Conservation (phyloP, 2,329 filamentous ascomycete species). For the Trichoderma cornu-damae region DNA sequence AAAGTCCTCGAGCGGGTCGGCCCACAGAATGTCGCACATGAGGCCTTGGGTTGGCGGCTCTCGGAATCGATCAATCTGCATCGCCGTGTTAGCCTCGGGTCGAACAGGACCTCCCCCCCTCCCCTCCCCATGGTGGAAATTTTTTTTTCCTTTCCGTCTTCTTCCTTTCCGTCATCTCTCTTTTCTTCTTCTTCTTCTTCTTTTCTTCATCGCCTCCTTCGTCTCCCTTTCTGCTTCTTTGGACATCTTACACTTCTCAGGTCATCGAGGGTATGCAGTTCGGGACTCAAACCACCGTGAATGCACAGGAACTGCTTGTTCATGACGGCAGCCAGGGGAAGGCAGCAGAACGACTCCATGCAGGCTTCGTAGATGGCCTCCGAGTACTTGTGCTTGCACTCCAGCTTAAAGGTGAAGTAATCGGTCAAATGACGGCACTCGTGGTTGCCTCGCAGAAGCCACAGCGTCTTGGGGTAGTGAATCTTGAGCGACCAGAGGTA, state of each 20-base stretch:
- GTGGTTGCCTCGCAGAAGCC: conserved; percentile 95
- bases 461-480: conserved; percentile 95
- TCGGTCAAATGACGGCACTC: conserved; percentile 98
- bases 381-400: conserved; percentile 99
- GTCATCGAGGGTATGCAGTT: conserved; percentile 93
- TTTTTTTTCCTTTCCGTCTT: no score
- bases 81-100: conserved; percentile 19
- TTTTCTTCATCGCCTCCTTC: no score
- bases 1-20: conserved; percentile 95
- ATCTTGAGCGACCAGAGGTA: conserved; percentile 99
- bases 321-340: conserved; percentile 95
- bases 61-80: conserved; percentile 89
- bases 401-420: conserved; percentile 99
- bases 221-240: background rate
- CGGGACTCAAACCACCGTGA: conserved; percentile 91
- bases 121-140: no score
- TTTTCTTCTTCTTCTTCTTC: no score
- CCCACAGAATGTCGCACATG: conserved; percentile 99
- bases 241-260: conserved; percentile 65
- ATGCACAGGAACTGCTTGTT: conserved; percentile 99
- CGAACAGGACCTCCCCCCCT: background rate
- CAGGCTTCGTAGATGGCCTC: conserved; percentile 94
- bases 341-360: conserved; percentile 94
- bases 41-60: conserved; percentile 95
- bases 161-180: no score